Evolutionary conservation across 495 filamentous ascomycete genomes (phyloP).

Genomic region (Amniculicola lignicola): DNA sequence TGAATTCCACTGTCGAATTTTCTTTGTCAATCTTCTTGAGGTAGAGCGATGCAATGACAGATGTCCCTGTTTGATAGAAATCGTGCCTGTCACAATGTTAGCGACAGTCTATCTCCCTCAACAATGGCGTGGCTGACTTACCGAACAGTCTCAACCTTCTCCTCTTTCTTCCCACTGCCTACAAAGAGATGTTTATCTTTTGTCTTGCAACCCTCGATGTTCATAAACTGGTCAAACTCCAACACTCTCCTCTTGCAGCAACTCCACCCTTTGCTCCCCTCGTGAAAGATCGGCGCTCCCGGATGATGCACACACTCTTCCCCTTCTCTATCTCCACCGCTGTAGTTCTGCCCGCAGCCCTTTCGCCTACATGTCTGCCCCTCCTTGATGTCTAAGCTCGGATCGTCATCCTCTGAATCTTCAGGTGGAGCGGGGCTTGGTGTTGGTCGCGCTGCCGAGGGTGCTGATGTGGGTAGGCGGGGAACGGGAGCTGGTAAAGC

Average conservation of each 20-base stretch:
- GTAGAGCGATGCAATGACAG: slow-evolving; percentile 88
- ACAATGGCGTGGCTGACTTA: slow-evolving; percentile 35
- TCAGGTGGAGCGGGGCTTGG: slow-evolving; percentile 64
- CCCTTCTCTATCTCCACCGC: slow-evolving; percentile 57
- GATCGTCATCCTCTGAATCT: slow-evolving; percentile 89
- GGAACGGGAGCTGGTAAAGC: slow-evolving; percentile 19
- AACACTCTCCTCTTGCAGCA: slow-evolving; percentile 95
- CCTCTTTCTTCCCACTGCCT: slow-evolving; percentile 70
- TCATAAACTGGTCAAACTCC: slow-evolving; percentile 98
- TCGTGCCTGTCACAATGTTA: slow-evolving; percentile 76
- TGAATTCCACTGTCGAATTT: slow-evolving; percentile 66
- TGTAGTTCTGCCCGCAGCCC: slow-evolving; percentile 66
- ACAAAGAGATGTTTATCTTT: slow-evolving; percentile 82
- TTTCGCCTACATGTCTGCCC: slow-evolving; percentile 74
- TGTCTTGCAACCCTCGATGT: slow-evolving; percentile 82
- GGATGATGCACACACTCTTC: slow-evolving; percentile 85
- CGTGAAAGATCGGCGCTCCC: slow-evolving; percentile 86
- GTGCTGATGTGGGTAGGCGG: slow-evolving; percentile 17
- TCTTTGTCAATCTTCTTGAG: slow-evolving; percentile 94
- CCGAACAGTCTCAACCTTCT: slow-evolving; percentile 67
- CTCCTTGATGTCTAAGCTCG: slow-evolving; percentile 61
- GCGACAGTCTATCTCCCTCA: slow-evolving; percentile 26
- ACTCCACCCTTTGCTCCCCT: slow-evolving; percentile 94
- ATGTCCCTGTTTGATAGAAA: slow-evolving; percentile 87
- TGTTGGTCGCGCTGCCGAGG: slow-evolving; percentile 41